Evolutionary conservation across 176 grass and related monocot genomes (phyloP).

Genomic region (Triticum timopheevii): DNA sequence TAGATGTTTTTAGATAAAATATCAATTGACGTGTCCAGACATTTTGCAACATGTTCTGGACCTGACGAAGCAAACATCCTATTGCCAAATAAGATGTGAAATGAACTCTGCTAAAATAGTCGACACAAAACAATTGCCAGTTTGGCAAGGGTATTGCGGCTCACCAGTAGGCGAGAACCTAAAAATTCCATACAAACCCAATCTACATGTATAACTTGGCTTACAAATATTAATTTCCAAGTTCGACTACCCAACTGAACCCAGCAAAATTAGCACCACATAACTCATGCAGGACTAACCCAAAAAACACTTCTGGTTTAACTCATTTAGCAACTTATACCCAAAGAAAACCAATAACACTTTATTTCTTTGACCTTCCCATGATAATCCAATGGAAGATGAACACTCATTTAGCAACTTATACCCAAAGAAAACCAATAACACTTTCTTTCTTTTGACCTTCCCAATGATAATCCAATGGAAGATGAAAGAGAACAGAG

Average conservation of each 20-base stretch:
- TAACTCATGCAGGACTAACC: not conserved
- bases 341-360: too few species aligned
- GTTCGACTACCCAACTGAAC: not conserved
- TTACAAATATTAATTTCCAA: not conserved
- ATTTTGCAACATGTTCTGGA: not conserved
- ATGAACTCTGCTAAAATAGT: not conserved
- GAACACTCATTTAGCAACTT: not conserved
- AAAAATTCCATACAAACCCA: too few species aligned
- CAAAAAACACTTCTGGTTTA: not conserved
- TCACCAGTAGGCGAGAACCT: not conserved
- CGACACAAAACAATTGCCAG: not conserved
- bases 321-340: not conserved
- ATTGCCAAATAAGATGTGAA: not conserved
- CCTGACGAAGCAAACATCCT: not conserved
- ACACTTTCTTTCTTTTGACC: not conserved
- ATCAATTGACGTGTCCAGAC: not conserved
- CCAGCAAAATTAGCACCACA: not conserved
- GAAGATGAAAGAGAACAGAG: not conserved
- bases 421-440: not conserved
- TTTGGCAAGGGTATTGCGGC: not conserved
- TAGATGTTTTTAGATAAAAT: not conserved
- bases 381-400: too few species aligned
- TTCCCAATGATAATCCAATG: not conserved
- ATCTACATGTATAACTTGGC: too few species aligned
- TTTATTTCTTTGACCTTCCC: too few species aligned